Evolutionary conservation across 2,329 filamentous ascomycete species (phyloP), one percentile per base, ranked within the genome.

Genomic region (Stagonosporopsis vannaccii): DNA sequence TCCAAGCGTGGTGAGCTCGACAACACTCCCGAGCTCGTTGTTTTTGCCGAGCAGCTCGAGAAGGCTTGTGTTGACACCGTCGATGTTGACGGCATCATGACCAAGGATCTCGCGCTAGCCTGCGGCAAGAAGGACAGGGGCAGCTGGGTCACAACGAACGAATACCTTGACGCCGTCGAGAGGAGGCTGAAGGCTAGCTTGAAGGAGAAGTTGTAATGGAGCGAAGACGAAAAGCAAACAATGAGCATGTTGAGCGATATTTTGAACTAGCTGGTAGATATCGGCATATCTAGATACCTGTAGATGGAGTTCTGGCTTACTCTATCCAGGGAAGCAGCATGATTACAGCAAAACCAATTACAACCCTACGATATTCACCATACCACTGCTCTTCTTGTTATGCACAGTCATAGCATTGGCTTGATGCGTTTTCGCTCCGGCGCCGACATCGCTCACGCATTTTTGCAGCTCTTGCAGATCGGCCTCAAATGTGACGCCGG

Each of bases 71-170:
- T 97, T 57, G 92, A 98, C 78, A 94, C 94, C 23, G 95, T 99
- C 66, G 91, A 98, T 76, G 79, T 90, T 56, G 94, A 98, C 75
- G 91, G 91, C 61, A 90, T 98, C 82, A 99, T 98, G 95, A 99
- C 95, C 78, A 99, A 99, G 87, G 95, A 99, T 79, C 81, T 99
- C 69, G 95, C 95, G n/a, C 86, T 98, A 57, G 90, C 93, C 44
- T 95, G 91, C 77, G 95, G 95, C 71, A 93, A 93, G 84, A 92
- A 89, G 70, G 89, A 86, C 60, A 86, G 91, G 66, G 86, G 86
- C 69, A 89, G 91, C 74, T 98, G 93, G 80, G 95, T 96, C 67
- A 97, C 92, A 49, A 98, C 94, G 55, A 86, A 84, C 67, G 70
- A 96, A 82, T 99, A 98, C 82, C 81, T 99, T 74, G 86, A 90